Evolutionary conservation across 192 early-diverging fungal genomes (phyloP).

Genomic region (Lobosporangium transversale): DNA sequence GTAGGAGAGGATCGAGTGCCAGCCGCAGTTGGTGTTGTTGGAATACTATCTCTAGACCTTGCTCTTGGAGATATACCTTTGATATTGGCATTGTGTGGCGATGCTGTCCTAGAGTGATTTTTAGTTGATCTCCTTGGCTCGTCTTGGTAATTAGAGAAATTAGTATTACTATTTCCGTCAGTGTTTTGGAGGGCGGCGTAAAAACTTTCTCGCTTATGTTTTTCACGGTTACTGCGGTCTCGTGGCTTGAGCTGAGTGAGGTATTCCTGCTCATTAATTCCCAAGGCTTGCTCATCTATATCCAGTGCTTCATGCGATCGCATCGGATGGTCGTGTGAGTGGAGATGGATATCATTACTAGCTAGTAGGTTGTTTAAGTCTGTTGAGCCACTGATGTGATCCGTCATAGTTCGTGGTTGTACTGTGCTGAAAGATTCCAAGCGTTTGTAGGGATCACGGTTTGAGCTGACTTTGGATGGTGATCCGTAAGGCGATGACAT

Average conservation of each 20-base stretch:
- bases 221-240: conserved; percentile 18
- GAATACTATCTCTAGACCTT: conserved; percentile 19
- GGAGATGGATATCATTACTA: neutral
- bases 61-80: too few species aligned
- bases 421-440: conserved; percentile 40
- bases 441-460: conserved; percentile 30
- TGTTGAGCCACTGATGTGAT: conserved; percentile 16
- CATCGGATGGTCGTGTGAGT: conserved; percentile 28
- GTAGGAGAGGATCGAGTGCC: conserved; percentile 22
- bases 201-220: conserved; percentile 48
- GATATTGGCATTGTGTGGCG: conserved; percentile 26
- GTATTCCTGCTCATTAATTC: conserved; percentile 17
- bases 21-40: conserved; percentile 24
- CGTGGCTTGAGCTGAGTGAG: conserved; percentile 5
- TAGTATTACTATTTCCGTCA: neutral
- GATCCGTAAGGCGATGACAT: conserved; percentile 37
- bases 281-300: neutral
- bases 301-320: conserved; percentile 8
- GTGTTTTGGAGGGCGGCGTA: conserved; percentile 36
- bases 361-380: conserved; percentile 9
- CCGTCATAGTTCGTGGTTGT: conserved; percentile 32
- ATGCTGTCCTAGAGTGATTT: conserved; percentile 11
- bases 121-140: conserved; percentile 12
- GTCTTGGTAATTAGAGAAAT: conserved; percentile 8
- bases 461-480: conserved; percentile 23